Conservation (phyloP, 306 rosid genomes). For the Gastrolobium villosum region DNA sequence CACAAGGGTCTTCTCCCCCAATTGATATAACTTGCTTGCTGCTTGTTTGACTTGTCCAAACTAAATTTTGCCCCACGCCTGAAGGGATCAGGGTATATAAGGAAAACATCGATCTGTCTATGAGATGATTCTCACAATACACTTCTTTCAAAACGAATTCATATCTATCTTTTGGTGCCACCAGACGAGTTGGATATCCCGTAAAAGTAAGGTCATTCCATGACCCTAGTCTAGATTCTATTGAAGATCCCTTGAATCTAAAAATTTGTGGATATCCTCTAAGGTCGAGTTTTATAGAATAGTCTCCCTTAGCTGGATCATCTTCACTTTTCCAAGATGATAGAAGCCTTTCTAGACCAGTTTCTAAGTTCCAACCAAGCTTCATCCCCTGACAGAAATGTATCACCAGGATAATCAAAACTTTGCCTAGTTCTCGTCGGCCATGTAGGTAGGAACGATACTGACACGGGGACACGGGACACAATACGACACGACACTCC, state of each 20-base stretch:
- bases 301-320: constrained; percentile 18
- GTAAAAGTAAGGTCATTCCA: constrained; percentile 7
- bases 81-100: not conserved
- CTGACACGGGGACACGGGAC: no score
- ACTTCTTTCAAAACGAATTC: constrained; percentile 26
- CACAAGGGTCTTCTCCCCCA: not conserved
- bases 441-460: no score
- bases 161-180: no score
- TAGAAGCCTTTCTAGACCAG: not conserved
- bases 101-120: not conserved
- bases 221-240: not conserved
- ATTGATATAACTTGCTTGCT: not conserved
- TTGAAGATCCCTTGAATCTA: not conserved
- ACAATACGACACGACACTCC: no score
- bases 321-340: constrained; percentile 31
- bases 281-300: not conserved
- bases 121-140: not conserved
- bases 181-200: not conserved
- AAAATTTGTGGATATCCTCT: not conserved
- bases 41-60: not conserved
- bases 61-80: not conserved
- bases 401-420: constrained; percentile 43
- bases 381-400: constrained; percentile 14
- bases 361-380: not conserved
- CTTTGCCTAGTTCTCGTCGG: constrained; percentile 29